These are phyloP conservation scores for Venturia asperata DNA, from an alignment of 2,329 filamentous ascomycete species.

Conservation along the genomic window DNA sequence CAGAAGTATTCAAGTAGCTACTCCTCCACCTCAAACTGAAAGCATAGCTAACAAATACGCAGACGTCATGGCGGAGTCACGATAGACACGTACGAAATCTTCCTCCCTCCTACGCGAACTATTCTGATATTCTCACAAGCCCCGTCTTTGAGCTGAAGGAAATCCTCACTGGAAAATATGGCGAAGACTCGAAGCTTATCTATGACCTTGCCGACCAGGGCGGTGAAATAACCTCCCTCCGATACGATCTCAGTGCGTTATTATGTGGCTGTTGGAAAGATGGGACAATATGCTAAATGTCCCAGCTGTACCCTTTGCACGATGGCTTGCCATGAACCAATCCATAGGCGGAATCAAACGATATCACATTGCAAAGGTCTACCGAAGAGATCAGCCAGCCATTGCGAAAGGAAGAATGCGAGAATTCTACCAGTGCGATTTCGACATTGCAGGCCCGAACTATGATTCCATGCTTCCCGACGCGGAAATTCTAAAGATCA, in stretches of 20 bases:
- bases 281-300: background rate
- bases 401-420: slow-evolving; percentile 90
- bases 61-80: slow-evolving; percentile 63
- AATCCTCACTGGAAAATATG: slow-evolving; percentile 77
- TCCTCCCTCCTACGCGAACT: background rate
- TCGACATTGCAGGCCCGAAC: slow-evolving; percentile 73
- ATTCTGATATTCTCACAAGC: slow-evolving; percentile 4
- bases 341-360: slow-evolving; percentile 78
- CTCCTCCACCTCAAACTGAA: too few relatives aligned
- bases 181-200: slow-evolving; percentile 86
- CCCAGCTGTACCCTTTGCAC: slow-evolving; percentile 69
- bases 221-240: slow-evolving; percentile 74
- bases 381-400: slow-evolving; percentile 71
- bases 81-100: slow-evolving; percentile 55
- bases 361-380: slow-evolving; percentile 93
- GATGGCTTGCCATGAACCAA: slow-evolving; percentile 88
- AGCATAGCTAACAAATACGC: background rate
- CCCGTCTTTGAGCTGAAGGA: slow-evolving; percentile 73
- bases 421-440: slow-evolving; percentile 97
- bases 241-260: slow-evolving; percentile 64
- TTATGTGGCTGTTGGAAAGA: background rate
- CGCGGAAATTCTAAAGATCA: slow-evolving; percentile 78
- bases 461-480: slow-evolving; percentile 92
- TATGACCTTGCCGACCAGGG: slow-evolving; percentile 85
- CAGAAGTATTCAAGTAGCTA: slow-evolving; percentile 70